These are phyloP conservation scores for Annulohypoxylon stygium DNA, from an alignment of 495 filamentous ascomycete genomes.

Conservation along the genomic window DNA sequence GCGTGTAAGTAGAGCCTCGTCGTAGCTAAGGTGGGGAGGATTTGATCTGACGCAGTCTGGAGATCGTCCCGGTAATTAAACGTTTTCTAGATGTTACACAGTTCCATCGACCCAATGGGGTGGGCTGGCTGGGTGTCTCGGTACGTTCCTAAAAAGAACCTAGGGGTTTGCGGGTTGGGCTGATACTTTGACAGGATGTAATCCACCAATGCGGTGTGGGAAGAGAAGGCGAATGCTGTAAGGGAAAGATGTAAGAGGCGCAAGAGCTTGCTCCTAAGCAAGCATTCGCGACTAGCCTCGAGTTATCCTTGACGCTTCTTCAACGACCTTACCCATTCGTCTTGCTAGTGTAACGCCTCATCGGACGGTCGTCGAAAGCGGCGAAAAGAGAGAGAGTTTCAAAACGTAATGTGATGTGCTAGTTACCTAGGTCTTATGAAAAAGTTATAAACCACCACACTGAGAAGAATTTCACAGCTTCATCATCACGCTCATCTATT, in stretches of 20 bases:
- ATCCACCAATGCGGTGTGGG: constrained; percentile 38
- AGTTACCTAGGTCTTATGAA: not conserved
- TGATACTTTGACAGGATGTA: constrained; percentile 13
- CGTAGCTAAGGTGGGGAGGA: constrained; percentile 25
- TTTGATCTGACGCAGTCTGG: constrained; percentile 35
- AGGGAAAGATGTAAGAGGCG: constrained; percentile 36
- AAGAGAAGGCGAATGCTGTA: constrained; percentile 27
- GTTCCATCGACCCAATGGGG: constrained; percentile 40
- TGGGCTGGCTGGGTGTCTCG: constrained; percentile 30
- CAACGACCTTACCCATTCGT: constrained; percentile 25
- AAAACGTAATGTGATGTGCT: constrained; percentile 24
- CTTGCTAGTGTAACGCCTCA: constrained; percentile 24
- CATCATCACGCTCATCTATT: constrained; percentile 16
- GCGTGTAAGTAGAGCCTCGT: constrained; percentile 33
- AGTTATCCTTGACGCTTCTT: constrained; percentile 20
- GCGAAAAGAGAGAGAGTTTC: not conserved
- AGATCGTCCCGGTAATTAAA: constrained; percentile 44
- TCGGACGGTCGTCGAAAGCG: constrained; percentile 12
- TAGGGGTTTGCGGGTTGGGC: constrained; percentile 21
- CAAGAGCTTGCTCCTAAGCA: constrained; percentile 10
- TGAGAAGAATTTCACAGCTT: constrained; percentile 17
- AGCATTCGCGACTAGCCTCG: constrained; percentile 31
- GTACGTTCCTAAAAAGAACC: constrained; percentile 31
- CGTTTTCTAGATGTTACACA: constrained; percentile 32
- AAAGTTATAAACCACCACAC: constrained; percentile 13